phyloP scores from a whole-genome alignment of 2,329 filamentous ascomycete species.

The Fusarium sp. region DNA sequence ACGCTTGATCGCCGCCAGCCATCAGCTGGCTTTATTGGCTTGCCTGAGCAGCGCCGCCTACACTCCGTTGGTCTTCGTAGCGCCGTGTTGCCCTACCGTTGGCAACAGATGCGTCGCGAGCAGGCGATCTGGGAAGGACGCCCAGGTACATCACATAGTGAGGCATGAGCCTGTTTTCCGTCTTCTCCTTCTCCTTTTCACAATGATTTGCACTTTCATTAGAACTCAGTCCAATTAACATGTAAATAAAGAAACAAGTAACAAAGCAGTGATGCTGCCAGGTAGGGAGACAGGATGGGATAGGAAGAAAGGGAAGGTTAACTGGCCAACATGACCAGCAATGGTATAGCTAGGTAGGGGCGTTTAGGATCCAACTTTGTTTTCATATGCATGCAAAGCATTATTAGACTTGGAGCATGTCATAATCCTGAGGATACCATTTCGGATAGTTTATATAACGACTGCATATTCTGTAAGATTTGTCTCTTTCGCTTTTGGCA shows the following conservation, averaged over 20 bases:
- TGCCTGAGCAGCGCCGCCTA: constrained; percentile 44
- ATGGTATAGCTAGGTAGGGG: constrained; percentile 29
- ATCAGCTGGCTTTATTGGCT: constrained; percentile 46
- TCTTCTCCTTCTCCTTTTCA: not conserved
- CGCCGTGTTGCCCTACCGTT: constrained; percentile 47
- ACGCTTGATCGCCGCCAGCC: constrained; percentile 41
- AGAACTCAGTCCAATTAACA: not conserved
- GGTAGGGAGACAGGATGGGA: constrained; percentile 1
- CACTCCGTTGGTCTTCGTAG: constrained; percentile 46
- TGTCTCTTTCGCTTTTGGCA: not conserved
- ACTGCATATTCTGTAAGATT: constrained; percentile 22
- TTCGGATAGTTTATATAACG: constrained; percentile 38
- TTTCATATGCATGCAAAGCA: constrained; percentile 29
- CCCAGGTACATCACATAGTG: constrained; percentile 45
- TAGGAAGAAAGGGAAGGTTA: constrained; percentile 16
- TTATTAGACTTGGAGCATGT: constrained; percentile 31
- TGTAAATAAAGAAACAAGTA: constrained; percentile 4
- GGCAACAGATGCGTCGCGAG: constrained; percentile 40
- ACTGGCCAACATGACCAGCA: constrained; percentile 19
- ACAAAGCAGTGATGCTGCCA: not conserved
- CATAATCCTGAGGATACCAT: constrained; percentile 40
- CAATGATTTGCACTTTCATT: constrained; percentile 6
- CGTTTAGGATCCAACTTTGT: constrained; percentile 32
- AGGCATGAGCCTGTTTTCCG: constrained; percentile 25
- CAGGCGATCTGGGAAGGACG: constrained; percentile 42